phyloP scores from a whole-genome alignment of 2,329 filamentous ascomycete species.

The Aureobasidium sp. region DNA sequence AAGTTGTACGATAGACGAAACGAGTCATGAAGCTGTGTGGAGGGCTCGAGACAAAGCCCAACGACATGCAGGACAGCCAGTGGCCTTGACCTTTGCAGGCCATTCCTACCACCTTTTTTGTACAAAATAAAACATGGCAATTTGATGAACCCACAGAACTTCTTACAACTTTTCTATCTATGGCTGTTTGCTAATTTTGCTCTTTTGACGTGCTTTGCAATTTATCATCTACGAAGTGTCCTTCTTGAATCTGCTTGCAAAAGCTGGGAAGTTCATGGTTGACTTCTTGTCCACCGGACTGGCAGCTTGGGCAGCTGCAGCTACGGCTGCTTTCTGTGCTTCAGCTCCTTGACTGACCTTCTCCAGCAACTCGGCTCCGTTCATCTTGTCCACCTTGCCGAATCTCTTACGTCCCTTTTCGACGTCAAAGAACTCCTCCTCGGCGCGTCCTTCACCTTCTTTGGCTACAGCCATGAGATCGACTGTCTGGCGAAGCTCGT shows the following conservation, averaged over 20 bases:
- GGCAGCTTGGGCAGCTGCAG: constrained; percentile 10
- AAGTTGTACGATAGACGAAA: constrained; percentile 7
- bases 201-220: neutral
- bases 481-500: constrained; percentile 89
- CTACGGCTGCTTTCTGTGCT: constrained; percentile 6
- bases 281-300: constrained; percentile 11
- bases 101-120: neutral
- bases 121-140: neutral
- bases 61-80: neutral
- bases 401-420: constrained; percentile 87
- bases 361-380: constrained; percentile 81
- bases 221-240: neutral
- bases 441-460: constrained; percentile 55
- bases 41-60: neutral
- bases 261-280: constrained; percentile 14
- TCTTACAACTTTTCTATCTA: neutral
- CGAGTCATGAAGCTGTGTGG: neutral
- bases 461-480: constrained; percentile 59
- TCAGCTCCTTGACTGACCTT: constrained; percentile 46
- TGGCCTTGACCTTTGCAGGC: neutral
- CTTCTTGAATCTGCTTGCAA: constrained; percentile 14
- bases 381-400: constrained; percentile 81
- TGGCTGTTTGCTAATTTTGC: neutral
- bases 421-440: constrained; percentile 90
- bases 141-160: neutral